phyloP scores from a whole-genome alignment of 2,329 filamentous ascomycete genomes.

The Hysterium pulicare region DNA sequence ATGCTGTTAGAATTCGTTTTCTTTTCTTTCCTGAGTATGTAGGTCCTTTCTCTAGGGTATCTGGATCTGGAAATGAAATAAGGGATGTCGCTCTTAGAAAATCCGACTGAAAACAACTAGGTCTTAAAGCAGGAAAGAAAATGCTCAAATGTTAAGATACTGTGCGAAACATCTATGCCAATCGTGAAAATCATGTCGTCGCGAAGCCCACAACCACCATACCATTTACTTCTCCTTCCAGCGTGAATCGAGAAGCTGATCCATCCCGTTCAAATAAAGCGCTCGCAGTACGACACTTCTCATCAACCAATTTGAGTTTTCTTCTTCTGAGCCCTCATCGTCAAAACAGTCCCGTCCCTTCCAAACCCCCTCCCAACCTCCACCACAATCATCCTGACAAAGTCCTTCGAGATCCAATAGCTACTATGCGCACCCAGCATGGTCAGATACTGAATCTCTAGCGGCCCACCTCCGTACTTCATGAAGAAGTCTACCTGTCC shows the following conservation, averaged over 20 bases:
- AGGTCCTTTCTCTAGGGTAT: no score
- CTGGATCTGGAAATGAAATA: no score
- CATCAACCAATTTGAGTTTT: slow-evolving; percentile 16
- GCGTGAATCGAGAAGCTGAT: background rate
- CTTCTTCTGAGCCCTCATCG: slow-evolving; percentile 56
- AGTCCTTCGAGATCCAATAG: slow-evolving; percentile 86
- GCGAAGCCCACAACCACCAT: background rate
- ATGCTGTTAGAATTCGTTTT: no score
- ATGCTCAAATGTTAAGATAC: background rate
- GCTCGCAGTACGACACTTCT: background rate
- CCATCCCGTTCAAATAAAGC: background rate
- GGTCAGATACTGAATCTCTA: slow-evolving; percentile 94
- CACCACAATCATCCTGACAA: slow-evolving; percentile 84
- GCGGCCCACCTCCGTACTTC: slow-evolving; percentile 74
- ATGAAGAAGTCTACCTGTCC: slow-evolving; percentile 92
- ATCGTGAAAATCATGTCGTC: background rate
- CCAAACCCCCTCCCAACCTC: slow-evolving; percentile 79
- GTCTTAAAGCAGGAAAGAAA: background rate
- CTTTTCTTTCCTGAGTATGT: no score
- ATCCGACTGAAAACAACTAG: no score
- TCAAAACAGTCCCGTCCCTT: slow-evolving; percentile 53
- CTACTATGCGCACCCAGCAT: slow-evolving; percentile 95
- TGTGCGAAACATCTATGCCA: background rate
- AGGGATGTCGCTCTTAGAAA: no score
- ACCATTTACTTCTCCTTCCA: background rate